Percentiles rank a stretch among this genome's conserved stretches.
Conservation (phyloP, 129 eudicot species). For the Flaveria linearis region DNA sequence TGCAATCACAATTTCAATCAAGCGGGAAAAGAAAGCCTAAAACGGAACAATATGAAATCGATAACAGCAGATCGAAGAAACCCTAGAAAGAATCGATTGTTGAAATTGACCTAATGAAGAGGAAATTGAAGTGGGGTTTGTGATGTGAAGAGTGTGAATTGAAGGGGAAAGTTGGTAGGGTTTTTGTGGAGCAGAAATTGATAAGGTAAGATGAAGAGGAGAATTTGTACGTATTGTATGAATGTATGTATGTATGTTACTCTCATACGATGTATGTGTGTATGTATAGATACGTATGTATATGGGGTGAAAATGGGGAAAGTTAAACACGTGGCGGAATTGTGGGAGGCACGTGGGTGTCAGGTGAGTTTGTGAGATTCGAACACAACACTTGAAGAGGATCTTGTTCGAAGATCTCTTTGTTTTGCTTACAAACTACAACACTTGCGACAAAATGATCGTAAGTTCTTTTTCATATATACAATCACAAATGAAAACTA, state of each 20-base stretch:
- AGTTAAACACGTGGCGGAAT: slow-evolving; percentile 30
- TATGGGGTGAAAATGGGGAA: slow-evolving; percentile 34
- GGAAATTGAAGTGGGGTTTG: slow-evolving; percentile 15
- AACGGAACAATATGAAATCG: background rate
- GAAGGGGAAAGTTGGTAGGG: slow-evolving; percentile 50
- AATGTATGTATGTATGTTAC: background rate
- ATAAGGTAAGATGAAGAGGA: slow-evolving; percentile 34
- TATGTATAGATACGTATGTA: background rate
- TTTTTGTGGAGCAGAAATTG: slow-evolving; percentile 47
- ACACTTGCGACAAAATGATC: no score
- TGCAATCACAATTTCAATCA: slow-evolving; percentile 6
- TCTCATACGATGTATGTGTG: slow-evolving; percentile 6
- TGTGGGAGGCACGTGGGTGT: slow-evolving; percentile 32
- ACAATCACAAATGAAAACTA: no score
- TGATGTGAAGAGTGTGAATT: slow-evolving; percentile 27
- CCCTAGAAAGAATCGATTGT: slow-evolving; percentile 15
- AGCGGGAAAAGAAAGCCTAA: background rate
- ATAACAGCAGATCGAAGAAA: slow-evolving; percentile 6
- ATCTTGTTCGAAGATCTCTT: slow-evolving; percentile 25
- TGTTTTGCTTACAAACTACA: background rate
- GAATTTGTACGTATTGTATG: slow-evolving; percentile 17
- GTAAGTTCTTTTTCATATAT: no score
- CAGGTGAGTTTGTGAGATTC: slow-evolving; percentile 9
- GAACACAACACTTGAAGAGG: background rate
- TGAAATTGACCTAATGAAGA: slow-evolving; percentile 11